These are phyloP conservation scores for Wakefieldia striispora DNA, from an alignment of 768 basidiomycete genomes.

Conservation along the genomic window DNA sequence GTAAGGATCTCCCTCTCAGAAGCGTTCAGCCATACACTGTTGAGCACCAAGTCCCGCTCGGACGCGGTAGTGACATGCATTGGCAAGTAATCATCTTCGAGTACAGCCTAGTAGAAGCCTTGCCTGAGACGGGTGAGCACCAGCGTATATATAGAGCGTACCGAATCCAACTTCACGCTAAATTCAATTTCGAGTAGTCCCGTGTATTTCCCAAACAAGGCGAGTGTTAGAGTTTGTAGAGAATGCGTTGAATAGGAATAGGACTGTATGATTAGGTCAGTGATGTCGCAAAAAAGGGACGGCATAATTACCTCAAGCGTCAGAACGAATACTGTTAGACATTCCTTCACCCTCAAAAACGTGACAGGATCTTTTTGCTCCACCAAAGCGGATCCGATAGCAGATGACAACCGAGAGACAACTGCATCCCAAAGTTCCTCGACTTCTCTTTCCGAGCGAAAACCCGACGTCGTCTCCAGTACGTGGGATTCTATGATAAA, in stretches of 20 bases:
- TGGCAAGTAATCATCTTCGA: conserved; percentile 83
- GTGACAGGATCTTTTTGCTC: conserved; percentile 77
- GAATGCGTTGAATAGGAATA: conserved; percentile 84
- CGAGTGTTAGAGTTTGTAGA: conserved; percentile 80
- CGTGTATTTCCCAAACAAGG: conserved; percentile 88
- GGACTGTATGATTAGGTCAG: conserved; percentile 46
- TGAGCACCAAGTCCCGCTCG: conserved; percentile 74
- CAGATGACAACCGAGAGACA: conserved; percentile 66
- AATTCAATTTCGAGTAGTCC: conserved; percentile 79
- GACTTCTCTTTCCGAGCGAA: conserved; percentile 88
- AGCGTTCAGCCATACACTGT: conserved; percentile 78
- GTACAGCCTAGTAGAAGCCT: conserved; percentile 58
- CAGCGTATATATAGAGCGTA: conserved; percentile 33
- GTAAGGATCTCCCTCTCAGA: conserved; percentile 59
- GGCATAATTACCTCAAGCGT: conserved; percentile 73
- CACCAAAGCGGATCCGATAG: conserved; percentile 69
- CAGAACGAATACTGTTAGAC: conserved; percentile 81
- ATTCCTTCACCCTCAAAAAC: conserved; percentile 82
- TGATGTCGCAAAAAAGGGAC: neutral
- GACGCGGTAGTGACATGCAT: conserved; percentile 66
- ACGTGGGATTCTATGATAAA: conserved; percentile 97
- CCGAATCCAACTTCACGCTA: conserved; percentile 76
- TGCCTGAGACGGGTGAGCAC: neutral
- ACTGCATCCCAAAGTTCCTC: conserved; percentile 95
- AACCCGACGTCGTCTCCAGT: conserved; percentile 80